These are phyloP conservation scores for Teratosphaeriaceae sp. DNA, from an alignment of 2,329 filamentous ascomycete species.

Conservation along the genomic window DNA sequence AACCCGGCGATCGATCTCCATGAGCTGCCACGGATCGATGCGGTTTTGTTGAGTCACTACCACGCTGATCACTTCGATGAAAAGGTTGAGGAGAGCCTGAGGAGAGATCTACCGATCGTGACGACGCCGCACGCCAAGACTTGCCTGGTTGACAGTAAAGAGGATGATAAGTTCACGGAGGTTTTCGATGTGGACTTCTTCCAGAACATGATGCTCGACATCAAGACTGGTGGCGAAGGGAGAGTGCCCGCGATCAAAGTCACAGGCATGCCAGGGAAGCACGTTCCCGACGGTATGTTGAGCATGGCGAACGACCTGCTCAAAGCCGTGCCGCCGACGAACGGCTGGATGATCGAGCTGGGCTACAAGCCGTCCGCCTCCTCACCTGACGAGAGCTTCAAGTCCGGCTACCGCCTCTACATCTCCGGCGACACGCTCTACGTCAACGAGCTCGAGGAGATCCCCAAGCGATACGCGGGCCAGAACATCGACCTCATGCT, in stretches of 20 bases:
- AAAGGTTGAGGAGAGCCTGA: conserved; percentile 44
- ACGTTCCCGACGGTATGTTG: conserved; percentile 45
- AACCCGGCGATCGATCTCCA: conserved; percentile 56
- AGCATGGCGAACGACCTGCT: conserved; percentile 42
- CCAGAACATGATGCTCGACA: conserved; percentile 44
- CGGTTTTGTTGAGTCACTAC: conserved; percentile 57
- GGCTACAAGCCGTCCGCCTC: conserved; percentile 35
- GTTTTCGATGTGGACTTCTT: conserved; percentile 53
- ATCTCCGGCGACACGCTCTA: conserved; percentile 61
- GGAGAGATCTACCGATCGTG: conserved; percentile 54
- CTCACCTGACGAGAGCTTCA: conserved; percentile 26
- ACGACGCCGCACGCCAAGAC: conserved; percentile 55
- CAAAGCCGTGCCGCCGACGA: conserved; percentile 55
- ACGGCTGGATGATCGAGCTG: conserved; percentile 61
- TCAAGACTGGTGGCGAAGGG: conserved; percentile 19
- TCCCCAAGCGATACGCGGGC: conserved; percentile 48
- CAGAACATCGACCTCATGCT: conserved; percentile 60
- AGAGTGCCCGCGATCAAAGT: conserved; percentile 46
- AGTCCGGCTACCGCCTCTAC: conserved; percentile 49
- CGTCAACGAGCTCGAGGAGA: conserved; percentile 55
- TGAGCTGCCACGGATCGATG: conserved; percentile 53
- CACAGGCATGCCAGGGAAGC: conserved; percentile 59
- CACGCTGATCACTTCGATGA: conserved; percentile 55
- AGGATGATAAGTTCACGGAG: conserved; percentile 46
- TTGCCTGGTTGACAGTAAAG: conserved; percentile 42